Evolutionary conservation across 2,329 filamentous ascomycete genomes (phyloP), one percentile per base, ranked within the genome.

Genomic region (Penicillium sp.): DNA sequence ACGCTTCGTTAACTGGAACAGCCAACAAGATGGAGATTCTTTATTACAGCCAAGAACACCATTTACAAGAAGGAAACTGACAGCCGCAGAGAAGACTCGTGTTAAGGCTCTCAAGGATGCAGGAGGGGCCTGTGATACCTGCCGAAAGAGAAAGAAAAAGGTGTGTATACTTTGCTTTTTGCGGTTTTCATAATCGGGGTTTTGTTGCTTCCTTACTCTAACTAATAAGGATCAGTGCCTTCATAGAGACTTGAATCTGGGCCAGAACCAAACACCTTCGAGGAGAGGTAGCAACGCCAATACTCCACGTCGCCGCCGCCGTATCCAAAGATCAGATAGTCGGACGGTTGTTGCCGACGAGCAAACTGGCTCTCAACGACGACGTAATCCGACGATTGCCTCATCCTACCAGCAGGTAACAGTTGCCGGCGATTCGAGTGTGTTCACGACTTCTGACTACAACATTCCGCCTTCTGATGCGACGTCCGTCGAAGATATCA

Each of bases 71-170:
- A 26, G 42, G 12, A 53, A 56, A n/a, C 23, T 52, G 35, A 52
- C 42, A 8, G 1, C 20, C 4, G 30, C 12, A 3, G 49, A 57
- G 20, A 24, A 23, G 35, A 33, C 35, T 20, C 55, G 35, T 16
- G 26, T 16, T 3, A 52, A 40, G 35, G 55, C 55, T 1, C 35
- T 57, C 0, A 57, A 49, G 35, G 18, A 47, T 2, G 55, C 49
- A 5, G 55, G 55, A 9, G 55, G 55, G 21, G 55, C 55, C 2
- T 57, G 55, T 24, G 43, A 49, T 0, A 33, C 3, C n/a, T 57
- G 55, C 33, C 48, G 49, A 3, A 46, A 38, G 16, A 11, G 26
- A 5, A 57, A 57, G 11, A 53, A 53, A 16, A 57, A 52, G 55
- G 55, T 53, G 53, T 43, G 48, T 24, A 16, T n/a, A 21, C 14